Conservation (phyloP, 2,329 filamentous ascomycete species). For the Colletotrichum tabaci region DNA sequence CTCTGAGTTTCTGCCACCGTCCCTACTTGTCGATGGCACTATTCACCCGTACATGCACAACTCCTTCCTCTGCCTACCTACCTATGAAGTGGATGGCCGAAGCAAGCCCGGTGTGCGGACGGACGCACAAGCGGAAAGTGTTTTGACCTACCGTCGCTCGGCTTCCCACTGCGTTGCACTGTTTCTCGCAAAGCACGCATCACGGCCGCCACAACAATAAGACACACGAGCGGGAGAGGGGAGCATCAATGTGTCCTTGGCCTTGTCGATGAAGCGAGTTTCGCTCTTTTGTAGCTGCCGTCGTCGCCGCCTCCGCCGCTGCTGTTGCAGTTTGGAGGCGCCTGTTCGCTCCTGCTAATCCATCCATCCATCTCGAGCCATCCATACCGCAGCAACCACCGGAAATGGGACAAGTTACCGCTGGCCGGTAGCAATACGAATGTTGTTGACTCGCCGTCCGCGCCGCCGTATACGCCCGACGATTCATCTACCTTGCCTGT, state of each 20-base stretch:
- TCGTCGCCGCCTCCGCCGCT: not conserved
- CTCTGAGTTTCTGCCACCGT: slow-evolving; percentile 18
- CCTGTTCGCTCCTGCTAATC: not conserved
- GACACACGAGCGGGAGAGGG: not conserved
- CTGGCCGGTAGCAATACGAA: slow-evolving; percentile 16
- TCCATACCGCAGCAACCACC: slow-evolving; percentile 30
- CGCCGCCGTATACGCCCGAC: slow-evolving; percentile 10
- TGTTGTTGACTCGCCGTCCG: slow-evolving; percentile 35
- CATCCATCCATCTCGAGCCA: not conserved
- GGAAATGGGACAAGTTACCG: slow-evolving; percentile 24
- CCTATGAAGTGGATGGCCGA: not conserved
- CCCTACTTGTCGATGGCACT: slow-evolving; percentile 16
- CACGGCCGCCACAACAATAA: slow-evolving; percentile 24
- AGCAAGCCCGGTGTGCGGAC: slow-evolving; percentile 21
- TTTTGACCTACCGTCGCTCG: slow-evolving; percentile 8
- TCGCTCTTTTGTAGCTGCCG: not conserved
- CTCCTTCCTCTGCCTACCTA: not conserved
- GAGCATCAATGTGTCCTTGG: not conserved
- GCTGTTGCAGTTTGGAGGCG: slow-evolving; percentile 25
- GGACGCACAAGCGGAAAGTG: slow-evolving; percentile 10
- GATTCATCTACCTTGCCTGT: slow-evolving; percentile 10
- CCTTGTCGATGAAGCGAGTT: slow-evolving; percentile 11
- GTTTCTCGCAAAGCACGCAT: slow-evolving; percentile 12
- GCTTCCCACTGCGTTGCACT: slow-evolving; percentile 14
- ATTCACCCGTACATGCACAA: slow-evolving; percentile 14